Percentiles rank a stretch among this genome's conserved stretches.
Evolutionary conservation across 2,329 filamentous ascomycete genomes (phyloP).

Genomic region (Aureobasidium sp.): DNA sequence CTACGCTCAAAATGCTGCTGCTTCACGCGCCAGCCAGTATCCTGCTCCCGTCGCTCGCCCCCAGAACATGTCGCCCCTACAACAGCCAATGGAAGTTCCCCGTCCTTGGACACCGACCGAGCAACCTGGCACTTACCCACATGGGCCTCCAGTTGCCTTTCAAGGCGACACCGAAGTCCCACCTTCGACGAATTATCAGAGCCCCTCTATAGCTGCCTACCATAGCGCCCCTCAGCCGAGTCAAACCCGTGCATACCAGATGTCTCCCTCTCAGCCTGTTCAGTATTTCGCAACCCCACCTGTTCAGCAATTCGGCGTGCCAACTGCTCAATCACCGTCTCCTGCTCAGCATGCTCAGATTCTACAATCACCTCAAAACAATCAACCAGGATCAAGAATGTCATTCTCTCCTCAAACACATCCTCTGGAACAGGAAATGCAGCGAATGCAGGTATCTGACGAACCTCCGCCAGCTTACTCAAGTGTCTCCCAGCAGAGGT

Average conservation of each 20-base stretch:
- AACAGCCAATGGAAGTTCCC: slow-evolving; percentile 32
- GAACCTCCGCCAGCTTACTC: slow-evolving; percentile 95
- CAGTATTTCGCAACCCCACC: neutral
- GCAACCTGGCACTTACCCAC: slow-evolving; percentile 73
- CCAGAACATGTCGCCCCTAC: slow-evolving; percentile 40
- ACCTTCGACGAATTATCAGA: neutral
- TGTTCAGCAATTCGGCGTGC: slow-evolving; percentile 38
- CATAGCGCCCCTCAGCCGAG: slow-evolving; percentile 39
- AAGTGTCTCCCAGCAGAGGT: slow-evolving; percentile 49
- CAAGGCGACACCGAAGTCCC: slow-evolving; percentile 72
- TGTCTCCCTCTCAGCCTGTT: neutral
- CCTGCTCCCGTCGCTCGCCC: slow-evolving; percentile 34
- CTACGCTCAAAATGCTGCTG: slow-evolving; percentile 70
- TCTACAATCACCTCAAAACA: slow-evolving; percentile 9
- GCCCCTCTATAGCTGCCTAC: slow-evolving; percentile 24
- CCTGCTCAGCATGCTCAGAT: slow-evolving; percentile 5
- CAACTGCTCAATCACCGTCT: neutral
- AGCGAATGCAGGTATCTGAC: slow-evolving; percentile 69
- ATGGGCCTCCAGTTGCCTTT: slow-evolving; percentile 86
- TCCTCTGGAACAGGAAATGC: slow-evolving; percentile 78
- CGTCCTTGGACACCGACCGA: slow-evolving; percentile 96
- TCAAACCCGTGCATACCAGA: slow-evolving; percentile 26
- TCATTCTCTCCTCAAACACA: slow-evolving; percentile 19
- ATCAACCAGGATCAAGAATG: slow-evolving; percentile 5
- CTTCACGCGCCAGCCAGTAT: slow-evolving; percentile 75